Evolutionary conservation across 1,284 basidiomycete species (phyloP).

Genomic region (Cryptococcus jaspeensis): DNA sequence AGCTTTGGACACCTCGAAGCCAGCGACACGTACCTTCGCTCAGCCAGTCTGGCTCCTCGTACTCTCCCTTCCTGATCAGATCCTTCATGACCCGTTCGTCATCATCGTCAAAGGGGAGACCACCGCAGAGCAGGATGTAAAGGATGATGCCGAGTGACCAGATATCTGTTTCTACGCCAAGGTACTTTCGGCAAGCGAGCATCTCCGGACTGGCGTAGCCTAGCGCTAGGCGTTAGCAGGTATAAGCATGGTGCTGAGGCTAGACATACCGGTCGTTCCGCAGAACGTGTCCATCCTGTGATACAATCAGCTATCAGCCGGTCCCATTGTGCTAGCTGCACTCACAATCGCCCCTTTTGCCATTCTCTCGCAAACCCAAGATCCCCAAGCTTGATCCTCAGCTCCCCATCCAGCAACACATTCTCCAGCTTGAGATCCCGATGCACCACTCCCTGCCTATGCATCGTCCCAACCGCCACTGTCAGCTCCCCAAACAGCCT

Average conservation of each 20-base stretch:
- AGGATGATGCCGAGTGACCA: slow-evolving; percentile 97
- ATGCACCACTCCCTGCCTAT: slow-evolving; percentile 85
- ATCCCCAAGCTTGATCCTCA: slow-evolving; percentile 87
- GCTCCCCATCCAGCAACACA: slow-evolving; percentile 81
- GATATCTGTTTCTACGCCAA: slow-evolving; percentile 89
- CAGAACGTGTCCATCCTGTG: slow-evolving; percentile 84
- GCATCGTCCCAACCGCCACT: slow-evolving; percentile 88
- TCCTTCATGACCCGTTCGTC: slow-evolving; percentile 85
- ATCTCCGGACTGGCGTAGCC: slow-evolving; percentile 91
- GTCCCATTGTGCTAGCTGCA: neutral
- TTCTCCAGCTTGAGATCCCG: slow-evolving; percentile 97
- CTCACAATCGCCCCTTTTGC: slow-evolving; percentile 66
- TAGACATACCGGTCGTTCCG: slow-evolving; percentile 74
- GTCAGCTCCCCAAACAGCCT: slow-evolving; percentile 91
- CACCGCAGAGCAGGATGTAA: slow-evolving; percentile 89
- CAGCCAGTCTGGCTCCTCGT: slow-evolving; percentile 88
- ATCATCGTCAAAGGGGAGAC: slow-evolving; percentile 96
- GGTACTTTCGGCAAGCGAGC: slow-evolving; percentile 82
- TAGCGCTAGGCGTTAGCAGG: neutral
- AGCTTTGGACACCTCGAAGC: neutral
- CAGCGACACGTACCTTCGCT: slow-evolving; percentile 62
- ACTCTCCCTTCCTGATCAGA: slow-evolving; percentile 83
- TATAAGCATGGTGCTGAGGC: slow-evolving; percentile 28
- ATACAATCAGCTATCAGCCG: slow-evolving; percentile 11
- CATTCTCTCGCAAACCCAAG: slow-evolving; percentile 97